Evolutionary conservation across 345 rosid genomes (phyloP).

Genomic region (Boechera divaricarpa): DNA sequence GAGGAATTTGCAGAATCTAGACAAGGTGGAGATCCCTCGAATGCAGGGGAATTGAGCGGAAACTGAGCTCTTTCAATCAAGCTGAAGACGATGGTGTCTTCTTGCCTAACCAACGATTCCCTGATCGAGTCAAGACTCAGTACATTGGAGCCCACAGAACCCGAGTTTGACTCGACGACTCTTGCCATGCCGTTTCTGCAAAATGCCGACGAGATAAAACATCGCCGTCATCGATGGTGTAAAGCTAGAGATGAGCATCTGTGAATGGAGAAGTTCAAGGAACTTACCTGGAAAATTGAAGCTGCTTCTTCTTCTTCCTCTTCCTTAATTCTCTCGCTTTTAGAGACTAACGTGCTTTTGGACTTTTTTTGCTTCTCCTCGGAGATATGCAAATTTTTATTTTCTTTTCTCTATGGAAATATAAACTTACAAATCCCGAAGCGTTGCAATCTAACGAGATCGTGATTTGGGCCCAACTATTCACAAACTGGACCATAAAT

Average conservation of each 20-base stretch:
- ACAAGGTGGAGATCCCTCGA: constrained; percentile 36
- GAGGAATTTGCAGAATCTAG: constrained; percentile 53
- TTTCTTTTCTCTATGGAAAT: no score
- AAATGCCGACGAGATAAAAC: neutral
- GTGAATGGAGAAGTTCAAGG: neutral
- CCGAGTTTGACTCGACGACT: constrained; percentile 34
- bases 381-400: no score
- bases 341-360: neutral
- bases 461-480: no score
- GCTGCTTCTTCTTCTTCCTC: constrained; percentile 35
- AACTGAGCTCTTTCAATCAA: constrained; percentile 80
- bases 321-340: neutral
- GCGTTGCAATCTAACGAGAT: no score
- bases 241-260: neutral
- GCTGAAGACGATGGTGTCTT: constrained; percentile 74
- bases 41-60: constrained; percentile 57
- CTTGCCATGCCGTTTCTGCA: constrained; percentile 37
- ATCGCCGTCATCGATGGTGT: neutral
- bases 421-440: no score
- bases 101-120: constrained; percentile 75
- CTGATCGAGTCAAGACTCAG: constrained; percentile 65
- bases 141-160: constrained; percentile 1
- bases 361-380: neutral
- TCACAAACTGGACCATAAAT: no score
- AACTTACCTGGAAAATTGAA: neutral